phyloP scores from a whole-genome alignment of 2,329 filamentous ascomycete genomes.

The Penicillium sp. region DNA sequence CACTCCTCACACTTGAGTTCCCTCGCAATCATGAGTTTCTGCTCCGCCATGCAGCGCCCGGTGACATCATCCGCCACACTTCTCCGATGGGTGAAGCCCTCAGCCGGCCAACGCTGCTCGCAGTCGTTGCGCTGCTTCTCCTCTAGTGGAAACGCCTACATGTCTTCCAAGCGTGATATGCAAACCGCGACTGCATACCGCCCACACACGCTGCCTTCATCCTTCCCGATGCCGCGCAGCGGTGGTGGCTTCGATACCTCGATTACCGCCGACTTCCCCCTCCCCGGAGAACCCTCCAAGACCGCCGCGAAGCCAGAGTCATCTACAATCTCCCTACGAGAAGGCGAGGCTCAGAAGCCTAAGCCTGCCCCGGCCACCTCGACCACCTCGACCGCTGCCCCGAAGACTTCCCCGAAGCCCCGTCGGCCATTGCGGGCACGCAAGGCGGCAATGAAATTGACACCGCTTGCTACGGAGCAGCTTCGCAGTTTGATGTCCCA shows the following conservation, averaged over 20 bases:
- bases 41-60: constrained; percentile 43
- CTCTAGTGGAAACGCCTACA: constrained; percentile 49
- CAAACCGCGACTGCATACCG: constrained; percentile 70
- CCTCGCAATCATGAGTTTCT: constrained; percentile 47
- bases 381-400: constrained; percentile 40
- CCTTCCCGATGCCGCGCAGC: constrained; percentile 64
- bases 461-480: constrained; percentile 78
- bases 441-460: constrained; percentile 90
- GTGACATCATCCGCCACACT: constrained; percentile 57
- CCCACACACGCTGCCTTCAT: constrained; percentile 63
- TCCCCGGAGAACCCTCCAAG: constrained; percentile 56
- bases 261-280: constrained; percentile 60
- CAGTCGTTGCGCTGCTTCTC: constrained; percentile 54
- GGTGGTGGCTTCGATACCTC: constrained; percentile 65
- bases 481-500: constrained; percentile 77
- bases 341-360: constrained; percentile 71
- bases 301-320: constrained; percentile 43
- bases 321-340: constrained; percentile 58
- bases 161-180: constrained; percentile 65
- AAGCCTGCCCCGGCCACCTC: constrained; percentile 56
- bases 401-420: constrained; percentile 58
- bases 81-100: constrained; percentile 47
- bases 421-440: constrained; percentile 75
- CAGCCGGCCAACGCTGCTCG: constrained; percentile 48
- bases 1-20: constrained; percentile 7